phyloP scores from a whole-genome alignment of 768 basidiomycete genomes.

The Tephrocybe rancida region DNA sequence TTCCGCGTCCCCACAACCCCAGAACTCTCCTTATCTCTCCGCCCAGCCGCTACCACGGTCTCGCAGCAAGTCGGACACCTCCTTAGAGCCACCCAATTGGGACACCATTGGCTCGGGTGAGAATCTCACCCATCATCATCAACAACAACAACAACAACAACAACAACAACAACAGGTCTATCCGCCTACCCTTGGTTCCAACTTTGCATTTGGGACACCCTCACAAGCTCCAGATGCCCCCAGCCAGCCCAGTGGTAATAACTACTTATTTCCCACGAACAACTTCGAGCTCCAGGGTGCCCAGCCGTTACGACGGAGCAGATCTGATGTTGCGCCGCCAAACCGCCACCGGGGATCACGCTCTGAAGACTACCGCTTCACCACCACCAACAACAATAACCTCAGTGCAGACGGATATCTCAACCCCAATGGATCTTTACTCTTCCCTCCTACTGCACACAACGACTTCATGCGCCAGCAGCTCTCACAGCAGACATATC shows the following conservation, averaged over 20 bases:
- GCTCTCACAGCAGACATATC: constrained; percentile 19
- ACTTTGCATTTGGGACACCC: constrained; percentile 35
- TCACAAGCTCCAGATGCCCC: constrained; percentile 4
- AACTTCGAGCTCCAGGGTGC: constrained; percentile 15
- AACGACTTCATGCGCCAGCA: constrained; percentile 24
- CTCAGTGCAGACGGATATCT: no score
- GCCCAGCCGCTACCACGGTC: constrained; percentile 41
- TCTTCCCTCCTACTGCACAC: constrained; percentile 23
- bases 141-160: constrained; percentile 20
- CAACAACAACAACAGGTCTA: constrained; percentile 23
- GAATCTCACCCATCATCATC: constrained; percentile 30
- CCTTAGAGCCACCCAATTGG: constrained; percentile 59
- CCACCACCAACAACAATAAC: background rate
- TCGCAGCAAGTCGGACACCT: constrained; percentile 64
- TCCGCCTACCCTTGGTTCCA: constrained; percentile 23
- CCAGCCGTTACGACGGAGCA: constrained; percentile 25
- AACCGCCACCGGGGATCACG: constrained; percentile 29
- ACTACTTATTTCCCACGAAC: constrained; percentile 30
- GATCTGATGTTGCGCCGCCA: constrained; percentile 23
- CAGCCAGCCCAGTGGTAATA: constrained; percentile 6
- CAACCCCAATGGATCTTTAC: background rate
- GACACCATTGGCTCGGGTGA: constrained; percentile 30
- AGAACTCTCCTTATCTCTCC: constrained; percentile 26
- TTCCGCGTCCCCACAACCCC: constrained; percentile 21
- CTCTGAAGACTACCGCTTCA: constrained; percentile 49